Base-by-base conservation (phyloP, 306 rosid species). In the Prunus fruticosa region DNA sequence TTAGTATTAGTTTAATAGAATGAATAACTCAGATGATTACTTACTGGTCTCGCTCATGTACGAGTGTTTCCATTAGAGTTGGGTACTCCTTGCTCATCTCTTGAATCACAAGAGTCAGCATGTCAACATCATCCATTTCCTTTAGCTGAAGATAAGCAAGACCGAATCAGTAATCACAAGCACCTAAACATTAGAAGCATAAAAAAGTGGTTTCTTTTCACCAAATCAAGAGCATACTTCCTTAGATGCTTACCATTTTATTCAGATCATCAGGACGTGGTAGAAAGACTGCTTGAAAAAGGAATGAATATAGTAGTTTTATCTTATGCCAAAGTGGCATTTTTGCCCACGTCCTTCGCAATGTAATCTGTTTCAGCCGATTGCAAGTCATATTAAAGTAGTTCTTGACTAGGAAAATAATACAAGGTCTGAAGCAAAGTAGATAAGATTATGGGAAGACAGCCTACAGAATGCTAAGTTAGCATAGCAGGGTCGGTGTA, bases 251-350 rank as follows among this genome's bases (percentile, higher is more conserved):
- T 83, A 95, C 99, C 99, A 95, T 90, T 74, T 84, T 89, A 70
- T 87, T 87, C 49, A 95, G 91, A 72, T 87, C 93, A 63, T 90
- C 93, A 6, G 97, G 64, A 72, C 91, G 87, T 54, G 99, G 97
- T 80, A 90, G 81, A 82, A 90, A 95, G 30, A 92, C 87, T 45
- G 97, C 92, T 82, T 89, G 96, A 79, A 89, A 92, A 78, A 92
- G 65, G 74, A 92, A 67, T 65, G 88, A 77, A 80, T 85, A 92
- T 30, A 95, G 28, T 78, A 92, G 80, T 82, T 92, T 95, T 72
- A 91, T 85, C 86, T 90, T 95, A 76, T 92, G 89, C 97, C 96
- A 91, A 83, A 89, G 92, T 2, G 97, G 96, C 97, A 95, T 90
- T 89, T 88, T 92, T 20, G 80, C 88, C 99, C 99, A 92, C 41